Conservation (phyloP, 805 yeast species). For the Tetrapisispora arboricola region DNA sequence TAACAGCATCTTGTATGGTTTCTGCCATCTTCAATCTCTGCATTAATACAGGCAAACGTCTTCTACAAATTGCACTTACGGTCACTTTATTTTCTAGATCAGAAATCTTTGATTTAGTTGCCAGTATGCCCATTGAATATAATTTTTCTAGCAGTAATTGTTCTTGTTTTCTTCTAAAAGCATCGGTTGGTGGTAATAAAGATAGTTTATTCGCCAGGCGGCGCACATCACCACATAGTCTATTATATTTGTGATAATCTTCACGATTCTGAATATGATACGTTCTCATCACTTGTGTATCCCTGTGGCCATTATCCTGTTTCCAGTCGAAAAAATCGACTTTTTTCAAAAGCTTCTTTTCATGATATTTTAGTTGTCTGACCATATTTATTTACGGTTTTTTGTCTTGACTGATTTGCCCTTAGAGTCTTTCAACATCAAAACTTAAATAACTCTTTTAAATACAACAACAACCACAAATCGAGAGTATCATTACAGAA, state of each 20-base stretch:
- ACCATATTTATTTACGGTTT: conserved; percentile 62
- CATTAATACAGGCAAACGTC: conserved; percentile 92
- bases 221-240: conserved; percentile 83
- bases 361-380: conserved; percentile 86
- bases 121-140: conserved; percentile 76
- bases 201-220: conserved; percentile 81
- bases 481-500: no score
- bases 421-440: no score
- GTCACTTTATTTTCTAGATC: conserved; percentile 86
- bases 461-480: no score
- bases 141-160: conserved; percentile 79
- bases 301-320: conserved; percentile 90
- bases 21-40: conserved; percentile 91
- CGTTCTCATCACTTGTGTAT: conserved; percentile 90
- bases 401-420: not conserved
- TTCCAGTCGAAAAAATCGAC: conserved; percentile 98
- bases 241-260: conserved; percentile 90
- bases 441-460: no score
- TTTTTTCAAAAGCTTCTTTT: conserved; percentile 85
- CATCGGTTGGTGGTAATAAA: conserved; percentile 76
- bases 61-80: conserved; percentile 84
- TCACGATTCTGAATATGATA: conserved; percentile 92
- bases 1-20: conserved; percentile 77
- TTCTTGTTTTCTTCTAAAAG: conserved; percentile 80
- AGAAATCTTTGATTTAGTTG: conserved; percentile 83